Evolutionary conservation across 495 filamentous ascomycete species (phyloP), one percentile per base, ranked within the genome.

Genomic region (Neurospora hispaniola): DNA sequence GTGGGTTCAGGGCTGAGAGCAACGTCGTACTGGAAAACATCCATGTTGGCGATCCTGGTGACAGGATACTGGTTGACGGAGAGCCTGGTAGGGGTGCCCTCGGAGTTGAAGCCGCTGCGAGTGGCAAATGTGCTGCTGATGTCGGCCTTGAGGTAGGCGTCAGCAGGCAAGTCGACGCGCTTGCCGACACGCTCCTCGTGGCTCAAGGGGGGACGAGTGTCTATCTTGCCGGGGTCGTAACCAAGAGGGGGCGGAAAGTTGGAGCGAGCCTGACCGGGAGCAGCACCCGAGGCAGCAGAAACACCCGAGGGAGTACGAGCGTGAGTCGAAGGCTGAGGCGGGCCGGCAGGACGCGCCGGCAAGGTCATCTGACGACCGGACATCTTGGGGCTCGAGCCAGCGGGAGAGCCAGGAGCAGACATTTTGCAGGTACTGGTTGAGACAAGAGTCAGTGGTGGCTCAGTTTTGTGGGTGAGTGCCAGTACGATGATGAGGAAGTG

Each of bases 1-100:
- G 89, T 90, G 68, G 89, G 89, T n/a, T 89, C 89, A 38, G 84
- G 88, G 39, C 87, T 86, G 71, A 94, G 84, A n/a, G 81, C 77
- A 35, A 94, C 83, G 83, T 97, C 94, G 74, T 94, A 98, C 81
- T 97, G 94, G 72, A 88, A 90, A 66, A 97, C 85, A 0, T 84
- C 82, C 7, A 79, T 83, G 23, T 76, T 86, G 0, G 88, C 18
- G 87, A 72, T 81, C 2, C 14, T 76, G 3, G 71, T 75, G n/a
- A 97, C 88, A 0, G 86, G 84, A 81, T 88, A 97, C 9, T 93
- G 88, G 80, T 99, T 99, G 70, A 96, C 80, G 0, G 81, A 76
- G 8, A 98, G 77, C 9, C 82, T 81, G 20, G 90, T 84, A 0
- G 83, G 77, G 42, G 84, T 87, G 16, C 92, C 94, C 14, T 81